phyloP scores from a whole-genome alignment of 495 filamentous ascomycete species.

The Daldinia concentrica region DNA sequence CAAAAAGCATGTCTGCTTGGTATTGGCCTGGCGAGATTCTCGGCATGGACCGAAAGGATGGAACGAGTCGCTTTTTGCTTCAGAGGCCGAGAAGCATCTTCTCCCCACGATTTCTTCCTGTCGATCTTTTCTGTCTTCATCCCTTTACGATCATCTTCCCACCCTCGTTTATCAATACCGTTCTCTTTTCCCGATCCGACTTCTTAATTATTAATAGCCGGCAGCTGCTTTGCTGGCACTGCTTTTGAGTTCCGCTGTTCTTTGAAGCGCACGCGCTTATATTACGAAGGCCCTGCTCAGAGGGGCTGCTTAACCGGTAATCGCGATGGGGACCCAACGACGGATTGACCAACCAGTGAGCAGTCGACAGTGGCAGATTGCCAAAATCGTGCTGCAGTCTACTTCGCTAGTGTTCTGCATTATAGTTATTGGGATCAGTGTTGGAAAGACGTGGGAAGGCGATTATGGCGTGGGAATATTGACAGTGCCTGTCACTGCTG shows the following conservation, averaged over 20 bases:
- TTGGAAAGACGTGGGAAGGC: conserved; percentile 5
- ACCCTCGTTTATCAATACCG: not conserved
- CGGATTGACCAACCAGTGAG: conserved; percentile 3
- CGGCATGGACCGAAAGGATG: conserved; percentile 34
- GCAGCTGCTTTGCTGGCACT: not conserved
- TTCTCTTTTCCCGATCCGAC: not conserved
- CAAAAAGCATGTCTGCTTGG: conserved; percentile 9
- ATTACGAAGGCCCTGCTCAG: conserved; percentile 1
- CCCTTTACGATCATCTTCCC: not conserved
- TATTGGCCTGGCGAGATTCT: conserved; percentile 31
- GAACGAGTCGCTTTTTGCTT: conserved; percentile 15
- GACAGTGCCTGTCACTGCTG: conserved; percentile 33
- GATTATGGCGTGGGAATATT: conserved; percentile 8
- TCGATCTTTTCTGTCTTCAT: conserved; percentile 15
- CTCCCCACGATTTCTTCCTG: conserved; percentile 21
- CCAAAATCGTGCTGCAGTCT: conserved; percentile 45
- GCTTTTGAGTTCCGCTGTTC: not conserved
- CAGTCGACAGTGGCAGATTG: conserved; percentile 41
- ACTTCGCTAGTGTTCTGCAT: conserved; percentile 40
- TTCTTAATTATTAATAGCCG: not conserved
- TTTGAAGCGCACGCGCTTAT: not conserved
- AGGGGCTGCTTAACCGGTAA: not conserved
- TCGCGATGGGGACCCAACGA: conserved; percentile 19
- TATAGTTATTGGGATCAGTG: conserved; percentile 43
- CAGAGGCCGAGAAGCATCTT: conserved; percentile 22